Percentiles rank a stretch among this genome's conserved stretches.
These are phyloP conservation scores for Ophiocordyceps camponoti-saundersi DNA, from an alignment of 2,329 filamentous ascomycete genomes.

Conservation along the genomic window DNA sequence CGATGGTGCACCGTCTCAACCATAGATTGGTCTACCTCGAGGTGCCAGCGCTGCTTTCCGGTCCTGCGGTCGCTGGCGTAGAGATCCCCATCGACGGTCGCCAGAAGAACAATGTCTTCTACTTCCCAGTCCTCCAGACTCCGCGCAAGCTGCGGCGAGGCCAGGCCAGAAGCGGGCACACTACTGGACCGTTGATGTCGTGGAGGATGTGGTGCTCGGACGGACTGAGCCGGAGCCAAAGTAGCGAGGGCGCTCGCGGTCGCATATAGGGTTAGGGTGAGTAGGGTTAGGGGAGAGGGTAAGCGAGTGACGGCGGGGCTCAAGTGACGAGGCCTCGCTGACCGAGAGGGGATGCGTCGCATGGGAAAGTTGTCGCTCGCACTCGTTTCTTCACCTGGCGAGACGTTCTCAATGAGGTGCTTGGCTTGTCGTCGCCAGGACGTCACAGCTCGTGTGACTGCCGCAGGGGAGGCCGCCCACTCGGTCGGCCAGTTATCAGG, in stretches of 20 bases:
- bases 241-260: slow-evolving; percentile 95
- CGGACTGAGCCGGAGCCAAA: slow-evolving; percentile 91
- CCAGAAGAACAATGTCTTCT: slow-evolving; percentile 98
- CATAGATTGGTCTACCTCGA: slow-evolving; percentile 73
- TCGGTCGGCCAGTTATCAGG: too few relatives aligned
- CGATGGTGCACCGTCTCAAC: slow-evolving; percentile 76
- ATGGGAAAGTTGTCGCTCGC: too few relatives aligned
- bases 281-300: too few relatives aligned
- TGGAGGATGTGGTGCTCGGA: slow-evolving; percentile 76
- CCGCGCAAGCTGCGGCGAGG: slow-evolving; percentile 85
- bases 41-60: slow-evolving; percentile 69
- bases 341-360: too few relatives aligned
- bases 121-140: slow-evolving; percentile 99
- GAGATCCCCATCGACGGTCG: slow-evolving; percentile 96
- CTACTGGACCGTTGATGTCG: slow-evolving; percentile 37
- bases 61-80: slow-evolving; percentile 81
- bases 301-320: too few relatives aligned
- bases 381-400: too few relatives aligned
- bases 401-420: too few relatives aligned
- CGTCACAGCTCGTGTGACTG: too few relatives aligned
- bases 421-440: too few relatives aligned
- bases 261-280: too few relatives aligned
- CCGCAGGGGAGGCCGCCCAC: too few relatives aligned
- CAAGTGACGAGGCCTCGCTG: too few relatives aligned
- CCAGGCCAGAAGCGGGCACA: slow-evolving; percentile 44